phyloP scores from a whole-genome alignment of 2,329 filamentous ascomycete species.

The Metarhizium humberi region DNA sequence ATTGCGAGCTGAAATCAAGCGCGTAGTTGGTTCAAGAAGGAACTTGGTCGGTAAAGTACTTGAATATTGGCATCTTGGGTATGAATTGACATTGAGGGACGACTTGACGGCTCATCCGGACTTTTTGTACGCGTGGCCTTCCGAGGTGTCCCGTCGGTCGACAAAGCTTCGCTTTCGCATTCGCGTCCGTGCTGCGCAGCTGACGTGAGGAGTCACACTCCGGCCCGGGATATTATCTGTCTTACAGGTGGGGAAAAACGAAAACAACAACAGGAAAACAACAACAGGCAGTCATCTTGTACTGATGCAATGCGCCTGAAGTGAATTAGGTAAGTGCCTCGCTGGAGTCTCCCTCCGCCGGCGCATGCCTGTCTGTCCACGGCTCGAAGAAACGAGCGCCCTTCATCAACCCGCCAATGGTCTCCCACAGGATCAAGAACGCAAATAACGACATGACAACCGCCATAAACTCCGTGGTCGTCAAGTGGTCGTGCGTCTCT shows the following conservation, averaged over 20 bases:
- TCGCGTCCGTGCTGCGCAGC: background rate
- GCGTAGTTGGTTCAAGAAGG: no score
- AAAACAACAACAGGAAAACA: background rate
- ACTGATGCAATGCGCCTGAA: background rate
- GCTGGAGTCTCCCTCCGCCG: conserved; percentile 11
- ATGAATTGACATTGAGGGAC: no score
- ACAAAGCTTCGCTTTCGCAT: no score
- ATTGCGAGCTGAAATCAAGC: no score
- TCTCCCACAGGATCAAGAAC: conserved; percentile 34
- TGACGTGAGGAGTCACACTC: background rate
- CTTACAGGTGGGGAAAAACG: background rate
- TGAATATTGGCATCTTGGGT: no score
- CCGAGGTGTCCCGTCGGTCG: no score
- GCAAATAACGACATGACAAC: conserved; percentile 33
- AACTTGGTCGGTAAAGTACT: no score
- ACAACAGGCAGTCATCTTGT: background rate
- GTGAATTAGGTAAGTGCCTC: background rate
- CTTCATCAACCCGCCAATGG: conserved; percentile 23
- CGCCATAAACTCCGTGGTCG: conserved; percentile 25
- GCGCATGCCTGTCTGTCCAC: conserved; percentile 20
- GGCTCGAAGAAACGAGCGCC: conserved; percentile 23
- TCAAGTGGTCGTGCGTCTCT: conserved; percentile 21
- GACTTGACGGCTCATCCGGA: no score
- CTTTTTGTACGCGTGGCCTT: no score
- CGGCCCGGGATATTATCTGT: background rate